Evolutionary conservation across 1,139 yeast species (phyloP), one percentile per base, ranked within the genome.

Genomic region (Sugiyamaella japonica): DNA sequence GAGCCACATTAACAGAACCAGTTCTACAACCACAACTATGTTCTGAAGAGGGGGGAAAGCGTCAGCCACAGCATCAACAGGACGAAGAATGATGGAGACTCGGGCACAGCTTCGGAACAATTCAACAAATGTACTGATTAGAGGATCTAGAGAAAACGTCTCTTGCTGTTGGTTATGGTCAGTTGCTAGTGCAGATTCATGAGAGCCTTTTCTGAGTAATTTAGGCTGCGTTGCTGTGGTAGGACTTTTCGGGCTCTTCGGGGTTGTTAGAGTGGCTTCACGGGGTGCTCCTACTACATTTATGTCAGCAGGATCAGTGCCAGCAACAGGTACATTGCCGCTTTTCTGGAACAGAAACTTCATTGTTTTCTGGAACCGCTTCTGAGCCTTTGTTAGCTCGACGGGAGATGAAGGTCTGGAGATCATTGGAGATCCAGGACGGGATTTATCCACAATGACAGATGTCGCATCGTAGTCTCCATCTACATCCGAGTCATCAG

Each of bases 1-100:
- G 13, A 67, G 55, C 65, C 71, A 67, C 66, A 69, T 64, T 17
- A 70, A 56, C 28, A 68, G 54, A 17, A 68, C 50, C 38, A 69
- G 57, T 57, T 71, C 74, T 12, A 67, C 56, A 2, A 63, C 61
- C 2, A 68, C 67, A 12, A 68, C 68, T 3, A 58, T 53, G 38
- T 58, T 57, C 53, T 63, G 64, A 20, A 64, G 52, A 1, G 61
- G 55, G 1, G 70, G 71, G 34, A 61, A 61, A 7, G 57, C 61
- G 50, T 63, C 68, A 6, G 67, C 67, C 12, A 66, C 60, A 0
- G 67, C 68, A 47, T 66, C 69, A 17, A 66, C 60, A 7, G 69
- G 69, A 12, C 63, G 55, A 28, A 66, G 61, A n/a, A 65, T 56
- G 16, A 63, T 56, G 34, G 69, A 64, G 15, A 63, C 39, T 23